These are phyloP conservation scores for Cercospora canescens DNA, from an alignment of 2,329 filamentous ascomycete genomes.

Conservation along the genomic window DNA sequence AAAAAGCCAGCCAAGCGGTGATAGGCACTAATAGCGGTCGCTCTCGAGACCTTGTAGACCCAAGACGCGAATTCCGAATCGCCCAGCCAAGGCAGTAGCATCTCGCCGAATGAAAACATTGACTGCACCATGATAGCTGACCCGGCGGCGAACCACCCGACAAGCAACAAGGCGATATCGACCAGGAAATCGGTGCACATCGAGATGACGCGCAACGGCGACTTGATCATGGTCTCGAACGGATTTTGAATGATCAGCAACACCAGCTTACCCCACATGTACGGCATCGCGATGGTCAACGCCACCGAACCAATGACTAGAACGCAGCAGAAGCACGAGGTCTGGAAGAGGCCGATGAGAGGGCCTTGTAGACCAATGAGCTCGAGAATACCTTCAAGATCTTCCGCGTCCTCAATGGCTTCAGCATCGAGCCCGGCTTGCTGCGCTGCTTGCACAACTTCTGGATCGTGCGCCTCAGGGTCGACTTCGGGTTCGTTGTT, in stretches of 20 bases:
- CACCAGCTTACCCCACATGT: conserved; percentile 83
- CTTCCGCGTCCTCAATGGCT: conserved; percentile 80
- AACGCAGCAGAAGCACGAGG: conserved; percentile 89
- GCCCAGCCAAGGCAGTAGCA: conserved; percentile 12
- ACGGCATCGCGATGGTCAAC: conserved; percentile 84
- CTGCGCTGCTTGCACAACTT: conserved; percentile 64
- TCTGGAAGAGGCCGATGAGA: conserved; percentile 85
- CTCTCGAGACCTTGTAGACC: conserved; percentile 21
- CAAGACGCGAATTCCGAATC: conserved; percentile 15
- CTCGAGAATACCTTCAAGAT: conserved; percentile 94
- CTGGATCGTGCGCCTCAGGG: conserved; percentile 43
- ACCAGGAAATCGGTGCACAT: conserved; percentile 76
- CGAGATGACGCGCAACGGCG: conserved; percentile 72
- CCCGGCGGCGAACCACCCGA: conserved; percentile 35
- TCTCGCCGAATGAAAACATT: conserved; percentile 12
- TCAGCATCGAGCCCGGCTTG: conserved; percentile 71
- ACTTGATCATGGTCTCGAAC: conserved; percentile 62
- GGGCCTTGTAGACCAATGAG: conserved; percentile 95
- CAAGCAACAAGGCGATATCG: conserved; percentile 67
- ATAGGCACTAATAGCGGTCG: conserved; percentile 26
- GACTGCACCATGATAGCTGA: conserved; percentile 13
- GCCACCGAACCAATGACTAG: conserved; percentile 85
- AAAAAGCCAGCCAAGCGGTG: conserved; percentile 26
- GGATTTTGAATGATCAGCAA: conserved; percentile 80
- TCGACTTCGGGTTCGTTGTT: conserved; percentile 7